Evolutionary conservation across 2,329 filamentous ascomycete species (phyloP), one percentile per base, ranked within the genome.

Genomic region (Calonectria honghensis): DNA sequence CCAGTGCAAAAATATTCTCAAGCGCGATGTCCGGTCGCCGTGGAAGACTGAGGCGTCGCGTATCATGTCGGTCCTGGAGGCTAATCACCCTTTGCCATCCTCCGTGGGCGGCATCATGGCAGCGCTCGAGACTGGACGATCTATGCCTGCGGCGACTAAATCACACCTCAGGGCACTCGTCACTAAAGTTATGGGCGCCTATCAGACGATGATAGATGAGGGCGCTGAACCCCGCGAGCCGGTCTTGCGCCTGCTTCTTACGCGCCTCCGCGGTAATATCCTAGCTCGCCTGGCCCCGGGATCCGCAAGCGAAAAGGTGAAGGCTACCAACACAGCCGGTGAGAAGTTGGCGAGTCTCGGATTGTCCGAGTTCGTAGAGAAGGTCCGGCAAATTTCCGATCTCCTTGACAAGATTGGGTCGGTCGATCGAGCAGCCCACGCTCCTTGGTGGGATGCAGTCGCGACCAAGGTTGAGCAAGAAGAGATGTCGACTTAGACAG

Each of bases 1-100:
- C 18, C 95, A 95, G 67, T 94, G 93, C 84, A 97, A 97, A 87
- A 96, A 96, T 79, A 88, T 96, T 10, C 89, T 97, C 39, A 96
- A 96, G 85, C 92, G 95, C 20, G 94, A 96, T 81, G 94, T 95
- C 4, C 92, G 95, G 57, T 90, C 91, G 16, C 92, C 93, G 27
- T 97, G 95, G 95, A 95, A 93, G 84, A 91, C 88, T 31, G 93
- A 96, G 84, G 93, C 94, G 0, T 87, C 88, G 3, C 91, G 94
- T n/a, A 91, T 96, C 77, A 91, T 94, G 87, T 86, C 90, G 1
- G 90, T 95, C 0, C 89, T 96, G 14, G 93, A 94, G 76, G 90
- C 88, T 18, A 85, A 89, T 41, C 84, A 88, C 52, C 85, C 89
- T 2, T 79, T 88, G 3, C 90, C 92, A 52, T 86, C 89, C 18